Percentiles rank a stretch among this genome's conserved stretches.
These are phyloP conservation scores for Plasmodium gaboni DNA, from an alignment of 169 alveolate genomes.

Conservation along the genomic window DNA sequence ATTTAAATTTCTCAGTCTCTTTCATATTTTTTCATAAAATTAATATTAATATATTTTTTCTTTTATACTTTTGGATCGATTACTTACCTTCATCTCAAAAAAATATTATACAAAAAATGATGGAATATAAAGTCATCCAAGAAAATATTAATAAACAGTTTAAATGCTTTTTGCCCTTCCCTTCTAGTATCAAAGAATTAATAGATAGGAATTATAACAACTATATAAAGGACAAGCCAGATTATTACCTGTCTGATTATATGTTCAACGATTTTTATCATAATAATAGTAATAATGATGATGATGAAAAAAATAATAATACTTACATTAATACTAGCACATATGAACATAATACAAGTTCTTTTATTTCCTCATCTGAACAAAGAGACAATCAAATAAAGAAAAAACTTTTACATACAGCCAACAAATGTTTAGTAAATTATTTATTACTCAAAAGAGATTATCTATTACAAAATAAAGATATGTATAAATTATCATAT, in stretches of 20 bases:
- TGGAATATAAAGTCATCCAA: neutral
- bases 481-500: neutral
- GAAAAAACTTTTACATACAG: constrained; percentile 16
- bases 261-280: neutral
- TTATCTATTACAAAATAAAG: neutral
- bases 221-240: neutral
- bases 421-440: constrained; percentile 29
- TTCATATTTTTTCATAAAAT: constrained; percentile 34
- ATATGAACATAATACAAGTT: neutral
- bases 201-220: neutral
- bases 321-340: neutral
- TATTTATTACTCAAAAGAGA: constrained; percentile 23
- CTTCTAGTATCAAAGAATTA: constrained; percentile 18
- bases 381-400: constrained; percentile 2
- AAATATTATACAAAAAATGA: neutral
- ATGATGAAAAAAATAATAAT: neutral
- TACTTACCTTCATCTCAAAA: neutral
- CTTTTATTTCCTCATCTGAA: neutral
- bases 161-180: neutral
- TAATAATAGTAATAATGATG: neutral
- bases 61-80: constrained; percentile 49
- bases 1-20: constrained; percentile 18
- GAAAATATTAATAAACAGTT: constrained; percentile 3
- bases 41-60: constrained; percentile 12
- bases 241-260: neutral